Evolutionary conservation across 129 eudicot genomes (phyloP).

Genomic region (Deinandra increscens): DNA sequence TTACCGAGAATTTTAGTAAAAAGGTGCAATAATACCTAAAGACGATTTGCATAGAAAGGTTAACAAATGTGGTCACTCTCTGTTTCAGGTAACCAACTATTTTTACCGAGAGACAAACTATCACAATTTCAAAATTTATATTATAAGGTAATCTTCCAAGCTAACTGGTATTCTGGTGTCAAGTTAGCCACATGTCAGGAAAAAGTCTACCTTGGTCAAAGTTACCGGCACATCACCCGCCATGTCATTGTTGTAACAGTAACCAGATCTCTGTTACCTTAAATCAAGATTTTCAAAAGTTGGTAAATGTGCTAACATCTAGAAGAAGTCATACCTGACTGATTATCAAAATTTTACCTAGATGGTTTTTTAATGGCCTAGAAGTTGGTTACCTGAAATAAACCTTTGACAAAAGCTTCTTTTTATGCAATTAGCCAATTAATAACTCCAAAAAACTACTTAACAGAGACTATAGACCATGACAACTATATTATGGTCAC

Average conservation of each 20-base stretch:
- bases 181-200: too few species aligned
- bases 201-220: conserved; percentile 11
- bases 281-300: not conserved
- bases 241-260: not conserved
- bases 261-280: not conserved
- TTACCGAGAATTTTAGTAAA: not conserved
- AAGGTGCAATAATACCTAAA: not conserved
- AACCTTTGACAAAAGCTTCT: not conserved
- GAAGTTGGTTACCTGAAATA: not conserved
- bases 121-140: not conserved
- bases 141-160: not conserved
- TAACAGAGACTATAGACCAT: not conserved
- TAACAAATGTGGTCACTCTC: not conserved
- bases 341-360: not conserved
- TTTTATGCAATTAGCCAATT: not conserved
- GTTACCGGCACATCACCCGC: not conserved
- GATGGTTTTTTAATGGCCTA: not conserved
- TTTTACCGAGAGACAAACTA: not conserved
- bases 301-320: not conserved
- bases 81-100: not conserved
- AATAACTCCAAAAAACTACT: not conserved
- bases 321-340: not conserved
- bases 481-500: conserved; percentile 7
- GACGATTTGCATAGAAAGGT: not conserved
- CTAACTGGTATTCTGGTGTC: not conserved